Base-by-base conservation (phyloP, 371 early-diverging fungal species). In the Synchytrium microbalum region DNA sequence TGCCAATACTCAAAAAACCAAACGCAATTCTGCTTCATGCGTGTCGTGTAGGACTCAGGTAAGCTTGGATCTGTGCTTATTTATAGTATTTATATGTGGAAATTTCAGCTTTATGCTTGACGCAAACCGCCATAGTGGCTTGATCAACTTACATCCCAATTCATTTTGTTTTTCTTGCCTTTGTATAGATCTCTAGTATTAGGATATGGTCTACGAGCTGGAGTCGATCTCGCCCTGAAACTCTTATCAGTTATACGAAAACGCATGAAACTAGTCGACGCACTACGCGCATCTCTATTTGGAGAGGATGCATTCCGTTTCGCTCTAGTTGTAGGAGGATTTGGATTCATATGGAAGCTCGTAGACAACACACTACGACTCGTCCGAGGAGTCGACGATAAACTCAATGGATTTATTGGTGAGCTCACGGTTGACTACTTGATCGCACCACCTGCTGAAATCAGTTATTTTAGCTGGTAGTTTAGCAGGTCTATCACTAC, bases 221-320 rank as follows among this genome's bases (percentile, higher is more conserved):
- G 68, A 3, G 54, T 69, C 26, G 30, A 58, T 5, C 64, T 70
- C 30, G 58, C 67, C 30, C 61, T 70, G 26, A 27, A 64, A n/a
- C 55, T 70, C 25, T 46, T 70, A 19, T n/a, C 38, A 23, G 70
- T 70, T 5, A 2, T 32, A 19, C 29, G 46, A 26, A 61, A 67
- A 54, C 31, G 58, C 53, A 24, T 58, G 14, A 25, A 26, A 0
- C 28, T 59, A 31, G 3, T 25, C 16, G 30, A 5, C 28, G 67
- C 60, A 1, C 25, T 67, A 16, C 13, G 16, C 3, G 58, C 31
- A 24, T 59, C 57, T 19, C 59, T 63, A 29, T 14, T 46, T 10
- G 64, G 62, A 28, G 33, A 58, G 29, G 63, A 57, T 24, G 25
- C 64, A 14, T 46, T 58, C 2, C 60, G 67, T 13, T 55, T 63